These are phyloP conservation scores for Cystobasidium pallidum DNA, from an alignment of 1,284 basidiomycete species.

Conservation along the genomic window DNA sequence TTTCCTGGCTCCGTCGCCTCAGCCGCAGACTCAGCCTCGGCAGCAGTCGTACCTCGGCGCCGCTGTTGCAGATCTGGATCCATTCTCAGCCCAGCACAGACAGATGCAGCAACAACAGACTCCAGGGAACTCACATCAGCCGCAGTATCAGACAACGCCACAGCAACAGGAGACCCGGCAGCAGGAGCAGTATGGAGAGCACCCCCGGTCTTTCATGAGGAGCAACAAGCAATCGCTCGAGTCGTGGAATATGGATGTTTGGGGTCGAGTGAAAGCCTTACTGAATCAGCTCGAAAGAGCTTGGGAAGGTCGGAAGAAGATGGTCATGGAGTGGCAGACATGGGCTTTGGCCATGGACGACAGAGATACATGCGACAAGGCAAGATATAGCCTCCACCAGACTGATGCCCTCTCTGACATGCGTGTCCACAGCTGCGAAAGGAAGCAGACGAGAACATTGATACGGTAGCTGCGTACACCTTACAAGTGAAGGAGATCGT, in stretches of 20 bases:
- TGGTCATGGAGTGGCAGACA: conserved; percentile 43
- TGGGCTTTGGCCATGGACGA: conserved; percentile 35
- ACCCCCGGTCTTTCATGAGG: conserved; percentile 38
- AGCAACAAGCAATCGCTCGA: conserved; percentile 33
- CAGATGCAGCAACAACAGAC: conserved; percentile 26
- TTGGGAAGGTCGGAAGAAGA: conserved; percentile 41
- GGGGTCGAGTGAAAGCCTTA: conserved; percentile 28
- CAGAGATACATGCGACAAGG: conserved; percentile 37
- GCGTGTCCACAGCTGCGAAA: conserved; percentile 36
- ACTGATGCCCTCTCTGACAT: conserved; percentile 1
- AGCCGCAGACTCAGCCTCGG: conserved; percentile 23
- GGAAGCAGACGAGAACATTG: conserved; percentile 41
- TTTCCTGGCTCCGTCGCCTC: conserved; percentile 33
- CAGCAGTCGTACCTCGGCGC: conserved; percentile 6
- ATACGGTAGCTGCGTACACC: conserved; percentile 38
- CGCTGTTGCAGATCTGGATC: conserved; percentile 39
- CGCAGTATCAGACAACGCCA: conserved; percentile 35
- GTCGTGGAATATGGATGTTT: conserved; percentile 35
- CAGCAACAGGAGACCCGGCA: conserved; percentile 36
- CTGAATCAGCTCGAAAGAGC: conserved; percentile 39
- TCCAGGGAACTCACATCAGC: conserved; percentile 5
- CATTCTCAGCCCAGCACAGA: conserved; percentile 35
- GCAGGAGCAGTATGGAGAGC: conserved; percentile 43
- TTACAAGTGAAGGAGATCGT: conserved; percentile 42
- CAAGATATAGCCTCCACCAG: background rate